phyloP scores from a whole-genome alignment of 495 filamentous ascomycete species.

The Tuber umbilicatum region DNA sequence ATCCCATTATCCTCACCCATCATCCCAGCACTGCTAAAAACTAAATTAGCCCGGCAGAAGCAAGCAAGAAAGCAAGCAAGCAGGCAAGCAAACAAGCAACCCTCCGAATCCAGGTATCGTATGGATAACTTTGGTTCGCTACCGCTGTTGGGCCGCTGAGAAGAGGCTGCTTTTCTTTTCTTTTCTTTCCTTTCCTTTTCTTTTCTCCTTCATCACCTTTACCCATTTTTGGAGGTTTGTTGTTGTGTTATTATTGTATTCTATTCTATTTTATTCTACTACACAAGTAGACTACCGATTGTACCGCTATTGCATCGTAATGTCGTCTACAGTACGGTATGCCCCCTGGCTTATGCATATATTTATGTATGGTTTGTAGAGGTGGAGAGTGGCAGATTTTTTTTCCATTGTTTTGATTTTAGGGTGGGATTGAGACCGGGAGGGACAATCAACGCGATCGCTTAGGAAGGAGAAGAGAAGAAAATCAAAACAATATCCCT shows the following conservation, averaged over 20 bases:
- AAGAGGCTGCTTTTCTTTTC: neutral
- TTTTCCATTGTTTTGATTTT: slow-evolving; percentile 5
- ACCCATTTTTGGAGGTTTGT: slow-evolving; percentile 29
- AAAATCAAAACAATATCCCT: slow-evolving; percentile 5
- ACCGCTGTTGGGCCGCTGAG: neutral
- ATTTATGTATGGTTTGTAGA: neutral
- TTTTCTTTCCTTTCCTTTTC: slow-evolving; percentile 13
- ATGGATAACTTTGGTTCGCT: neutral
- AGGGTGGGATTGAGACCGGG: neutral
- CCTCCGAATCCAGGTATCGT: neutral
- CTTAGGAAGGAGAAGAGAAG: neutral
- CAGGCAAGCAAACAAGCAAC: neutral
- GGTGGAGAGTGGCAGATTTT: neutral
- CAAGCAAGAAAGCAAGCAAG: neutral
- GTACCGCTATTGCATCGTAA: neutral
- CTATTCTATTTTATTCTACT: slow-evolving; percentile 10
- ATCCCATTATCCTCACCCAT: neutral
- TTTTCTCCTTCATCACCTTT: slow-evolving; percentile 20
- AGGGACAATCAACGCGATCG: neutral
- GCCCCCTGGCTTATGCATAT: neutral
- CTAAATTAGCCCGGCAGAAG: neutral
- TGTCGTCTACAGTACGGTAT: neutral
- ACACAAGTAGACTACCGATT: no score
- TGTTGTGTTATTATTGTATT: slow-evolving; percentile 18
- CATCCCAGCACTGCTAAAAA: neutral